A percentile compares a stretch with the other conserved stretches of the same genome.
phyloP scores from a whole-genome alignment of 2,329 filamentous ascomycete species.

The Hymenoscyphus infarciens region DNA sequence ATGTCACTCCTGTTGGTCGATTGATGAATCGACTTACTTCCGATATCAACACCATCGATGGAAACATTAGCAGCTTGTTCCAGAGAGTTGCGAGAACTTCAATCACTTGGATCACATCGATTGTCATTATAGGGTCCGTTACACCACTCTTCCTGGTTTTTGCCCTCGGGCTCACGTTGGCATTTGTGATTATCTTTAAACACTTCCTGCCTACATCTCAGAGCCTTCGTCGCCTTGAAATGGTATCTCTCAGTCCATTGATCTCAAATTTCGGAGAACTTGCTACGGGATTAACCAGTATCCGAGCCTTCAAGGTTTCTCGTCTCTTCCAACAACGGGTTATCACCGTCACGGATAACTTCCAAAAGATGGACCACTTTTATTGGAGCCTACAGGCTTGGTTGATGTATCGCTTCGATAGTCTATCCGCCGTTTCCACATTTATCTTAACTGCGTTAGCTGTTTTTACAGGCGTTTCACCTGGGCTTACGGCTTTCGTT shows the following conservation, averaged over 20 bases:
- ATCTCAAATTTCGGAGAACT: conserved; percentile 92
- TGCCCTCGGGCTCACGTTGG: conserved; percentile 60
- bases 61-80: conserved; percentile 74
- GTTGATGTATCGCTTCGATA: conserved; percentile 76
- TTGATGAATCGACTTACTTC: conserved; percentile 91
- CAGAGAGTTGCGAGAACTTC: conserved; percentile 66
- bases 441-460: conserved; percentile 72
- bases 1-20: conserved; percentile 82
- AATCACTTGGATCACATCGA: conserved; percentile 68
- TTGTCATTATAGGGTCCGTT: conserved; percentile 74
- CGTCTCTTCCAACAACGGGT: conserved; percentile 76
- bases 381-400: conserved; percentile 88
- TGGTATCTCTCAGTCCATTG: conserved; percentile 82
- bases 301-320: conserved; percentile 78
- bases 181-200: conserved; percentile 71
- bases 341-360: conserved; percentile 77
- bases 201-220: conserved; percentile 80
- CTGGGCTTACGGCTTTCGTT: conserved; percentile 80
- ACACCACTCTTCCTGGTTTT: conserved; percentile 75
- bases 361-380: conserved; percentile 94
- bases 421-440: conserved; percentile 67
- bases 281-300: conserved; percentile 79
- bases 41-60: conserved; percentile 86
- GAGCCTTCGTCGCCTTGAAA: conserved; percentile 77
- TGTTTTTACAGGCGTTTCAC: conserved; percentile 68